Evolutionary conservation across 192 early-diverging fungal genomes (phyloP), one percentile per base, ranked within the genome.

Genomic region (Coemansia sp.): DNA sequence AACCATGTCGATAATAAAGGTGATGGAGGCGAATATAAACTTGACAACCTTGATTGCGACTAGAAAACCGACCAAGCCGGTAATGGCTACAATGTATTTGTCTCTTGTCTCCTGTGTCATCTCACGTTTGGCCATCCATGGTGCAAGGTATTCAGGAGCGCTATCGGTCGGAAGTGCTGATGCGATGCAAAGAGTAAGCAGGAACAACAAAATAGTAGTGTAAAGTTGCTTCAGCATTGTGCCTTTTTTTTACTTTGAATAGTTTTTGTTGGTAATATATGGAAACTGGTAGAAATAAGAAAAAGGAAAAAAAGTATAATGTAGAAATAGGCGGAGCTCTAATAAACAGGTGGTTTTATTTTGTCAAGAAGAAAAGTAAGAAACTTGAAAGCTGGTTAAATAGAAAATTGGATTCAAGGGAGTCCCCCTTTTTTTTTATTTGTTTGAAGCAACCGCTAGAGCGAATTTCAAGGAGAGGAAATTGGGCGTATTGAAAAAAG

Each of bases 11-110:
- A 63, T 51, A 48, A 45, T 18, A 17, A 63, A 63, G 12, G 20
- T 45, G 38, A 63, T 63, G 28, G 43, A 63, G 28, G 20, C 41
- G 15, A 63, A 63, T 17, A 63, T 36, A 45, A 63, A 63, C 61
- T 63, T 63, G 34, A 51, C 20, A 1, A 63, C 61, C 43, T 63
- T 63, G n/a, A 63, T 51, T 5, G 22, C 61, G 28, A 63, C 61
- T 5, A 63, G 45, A 51, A 63, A 63, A 5, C 61, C 61, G 22
- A 63, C 61, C 18, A 63, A 32, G 9, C 22, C 61, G 22, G 61
- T 63, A n/a, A 63, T 63, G 4, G 61, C 61, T 4, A 63, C 28
- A 6, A 63, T 18, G 43, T 63, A 51, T 20, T 45, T 63, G 61
- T 63, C 61, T 20, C 61, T 18, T 15, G 41, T 33, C 18, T 51